Percentiles rank a stretch among this genome's conserved stretches.
These are phyloP conservation scores for Hibiscus mutabilis DNA, from an alignment of 345 rosid genomes.

Conservation along the genomic window DNA sequence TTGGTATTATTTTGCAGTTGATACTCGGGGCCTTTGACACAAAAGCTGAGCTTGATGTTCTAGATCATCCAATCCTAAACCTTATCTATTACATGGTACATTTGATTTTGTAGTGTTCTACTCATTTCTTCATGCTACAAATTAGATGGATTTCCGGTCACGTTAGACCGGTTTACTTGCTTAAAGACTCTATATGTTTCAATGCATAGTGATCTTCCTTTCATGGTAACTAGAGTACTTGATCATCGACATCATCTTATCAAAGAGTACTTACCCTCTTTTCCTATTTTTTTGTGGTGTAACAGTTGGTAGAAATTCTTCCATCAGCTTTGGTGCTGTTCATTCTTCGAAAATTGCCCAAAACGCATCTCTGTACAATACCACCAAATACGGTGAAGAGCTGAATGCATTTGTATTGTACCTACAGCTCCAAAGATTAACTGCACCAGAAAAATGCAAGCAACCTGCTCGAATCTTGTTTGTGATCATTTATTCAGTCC, in stretches of 20 bases:
- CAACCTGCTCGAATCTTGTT: neutral
- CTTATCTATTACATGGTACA: constrained; percentile 51
- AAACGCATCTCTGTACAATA: constrained; percentile 59
- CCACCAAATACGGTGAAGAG: constrained; percentile 50
- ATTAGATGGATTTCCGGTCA: neutral
- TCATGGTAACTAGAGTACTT: neutral
- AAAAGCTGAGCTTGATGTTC: constrained; percentile 53
- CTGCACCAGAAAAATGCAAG: neutral
- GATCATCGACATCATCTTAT: neutral
- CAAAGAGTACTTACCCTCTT: neutral
- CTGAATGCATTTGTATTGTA: neutral
- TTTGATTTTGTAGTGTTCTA: neutral
- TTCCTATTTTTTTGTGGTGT: neutral
- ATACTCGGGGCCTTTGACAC: constrained; percentile 40
- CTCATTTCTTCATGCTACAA: neutral
- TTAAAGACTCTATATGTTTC: neutral
- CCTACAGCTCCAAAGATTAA: neutral
- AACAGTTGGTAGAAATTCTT: constrained; percentile 55
- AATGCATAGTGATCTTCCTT: neutral
- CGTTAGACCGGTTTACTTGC: neutral
- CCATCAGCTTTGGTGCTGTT: constrained; percentile 77
- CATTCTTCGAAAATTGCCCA: constrained; percentile 73
- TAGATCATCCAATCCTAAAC: constrained; percentile 65
- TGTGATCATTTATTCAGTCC: neutral
- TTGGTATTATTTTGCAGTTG: constrained; percentile 20